Evolutionary conservation across 495 filamentous ascomycete genomes (phyloP).

Genomic region (Penicillium nucicola): DNA sequence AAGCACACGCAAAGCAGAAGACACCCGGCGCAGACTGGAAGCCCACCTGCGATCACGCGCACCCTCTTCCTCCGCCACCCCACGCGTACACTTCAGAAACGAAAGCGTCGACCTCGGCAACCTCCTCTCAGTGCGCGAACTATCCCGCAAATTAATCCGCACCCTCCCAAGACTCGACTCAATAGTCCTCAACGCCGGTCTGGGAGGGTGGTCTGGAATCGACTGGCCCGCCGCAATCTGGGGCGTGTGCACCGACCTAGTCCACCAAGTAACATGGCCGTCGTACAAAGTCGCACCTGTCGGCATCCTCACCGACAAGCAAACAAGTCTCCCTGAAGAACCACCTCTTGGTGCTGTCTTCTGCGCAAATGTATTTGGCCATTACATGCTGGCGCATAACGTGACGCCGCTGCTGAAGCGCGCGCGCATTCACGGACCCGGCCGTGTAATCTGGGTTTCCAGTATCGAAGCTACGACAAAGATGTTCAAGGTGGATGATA

Average conservation of each 20-base stretch:
- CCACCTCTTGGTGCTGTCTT: constrained; percentile 75
- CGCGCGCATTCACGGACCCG: constrained; percentile 41
- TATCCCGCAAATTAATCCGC: constrained; percentile 45
- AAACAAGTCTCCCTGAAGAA: constrained; percentile 35
- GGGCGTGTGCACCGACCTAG: constrained; percentile 59
- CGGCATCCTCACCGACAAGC: constrained; percentile 51
- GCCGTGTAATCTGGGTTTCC: constrained; percentile 80
- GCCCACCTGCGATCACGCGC: constrained; percentile 32
- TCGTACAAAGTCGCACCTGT: constrained; percentile 62
- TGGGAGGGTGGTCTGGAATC: constrained; percentile 81
- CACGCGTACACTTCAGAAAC: constrained; percentile 44
- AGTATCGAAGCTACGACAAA: constrained; percentile 67
- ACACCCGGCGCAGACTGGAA: constrained; percentile 39
- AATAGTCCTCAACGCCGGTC: constrained; percentile 82
- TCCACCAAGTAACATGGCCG: constrained; percentile 74
- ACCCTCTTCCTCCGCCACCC: constrained; percentile 11
- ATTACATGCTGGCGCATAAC: constrained; percentile 85
- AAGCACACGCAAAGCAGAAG: constrained; percentile 40
- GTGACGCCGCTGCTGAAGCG: constrained; percentile 66
- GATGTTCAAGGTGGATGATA: constrained; percentile 60
- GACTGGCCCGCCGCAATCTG: constrained; percentile 64
- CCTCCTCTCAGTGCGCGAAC: constrained; percentile 50
- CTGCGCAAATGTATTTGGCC: constrained; percentile 89
- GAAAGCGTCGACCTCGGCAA: constrained; percentile 56
- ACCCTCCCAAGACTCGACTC: constrained; percentile 69